Evolutionary conservation across 2,329 filamentous ascomycete species (phyloP).

Genomic region (Chalaropsis thielavioides): DNA sequence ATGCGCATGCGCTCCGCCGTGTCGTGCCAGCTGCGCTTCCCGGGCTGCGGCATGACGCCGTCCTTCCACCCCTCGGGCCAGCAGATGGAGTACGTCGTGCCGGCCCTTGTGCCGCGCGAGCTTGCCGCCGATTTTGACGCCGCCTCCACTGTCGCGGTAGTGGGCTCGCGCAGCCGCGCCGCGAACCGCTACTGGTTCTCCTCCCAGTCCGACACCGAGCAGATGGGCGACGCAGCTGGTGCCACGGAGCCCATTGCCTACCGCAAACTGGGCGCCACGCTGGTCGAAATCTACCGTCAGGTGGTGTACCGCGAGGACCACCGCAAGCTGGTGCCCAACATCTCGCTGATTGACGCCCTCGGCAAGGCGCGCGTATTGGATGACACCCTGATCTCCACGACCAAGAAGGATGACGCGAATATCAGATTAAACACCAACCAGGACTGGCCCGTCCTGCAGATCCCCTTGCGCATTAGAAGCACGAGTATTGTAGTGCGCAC

Average conservation of each 20-base stretch:
- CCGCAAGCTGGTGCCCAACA: background rate
- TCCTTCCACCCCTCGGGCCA: background rate
- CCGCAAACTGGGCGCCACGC: conserved; percentile 11
- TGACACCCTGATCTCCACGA: background rate
- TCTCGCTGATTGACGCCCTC: conserved; percentile 8
- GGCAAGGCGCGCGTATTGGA: conserved; percentile 8
- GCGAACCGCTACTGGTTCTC: background rate
- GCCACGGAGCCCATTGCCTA: background rate
- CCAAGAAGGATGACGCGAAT: background rate
- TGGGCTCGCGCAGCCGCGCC: background rate
- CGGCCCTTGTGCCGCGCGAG: conserved; percentile 15
- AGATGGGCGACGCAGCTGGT: background rate
- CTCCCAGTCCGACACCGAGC: background rate
- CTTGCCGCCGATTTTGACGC: background rate
- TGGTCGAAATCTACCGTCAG: conserved; percentile 7
- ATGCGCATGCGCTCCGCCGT: conserved; percentile 23
- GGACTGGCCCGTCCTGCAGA: background rate
- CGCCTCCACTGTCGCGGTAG: background rate
- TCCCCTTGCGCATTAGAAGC: background rate
- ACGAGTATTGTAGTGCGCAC: background rate
- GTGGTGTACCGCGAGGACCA: background rate
- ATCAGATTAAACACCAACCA: background rate
- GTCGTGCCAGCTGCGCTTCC: conserved; percentile 13
- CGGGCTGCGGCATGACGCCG: conserved; percentile 10
- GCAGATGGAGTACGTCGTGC: conserved; percentile 12